Evolutionary conservation across 2,329 filamentous ascomycete species (phyloP), one percentile per base, ranked within the genome.

Genomic region (Ascochyta lentis): DNA sequence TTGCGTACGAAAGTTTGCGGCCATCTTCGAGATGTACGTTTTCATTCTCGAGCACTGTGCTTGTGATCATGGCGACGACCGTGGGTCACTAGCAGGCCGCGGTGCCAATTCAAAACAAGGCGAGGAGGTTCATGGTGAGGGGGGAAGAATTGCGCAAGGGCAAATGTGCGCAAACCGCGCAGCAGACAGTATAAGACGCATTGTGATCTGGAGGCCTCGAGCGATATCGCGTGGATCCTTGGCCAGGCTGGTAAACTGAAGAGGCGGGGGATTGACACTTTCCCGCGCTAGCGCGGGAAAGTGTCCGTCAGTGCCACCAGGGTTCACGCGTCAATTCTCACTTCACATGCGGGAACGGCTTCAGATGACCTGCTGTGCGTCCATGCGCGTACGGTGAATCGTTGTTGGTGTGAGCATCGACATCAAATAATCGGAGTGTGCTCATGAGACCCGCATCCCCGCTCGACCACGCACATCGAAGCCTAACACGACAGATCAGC

Each of bases 1-100:
- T 64, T n/a, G 78, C 76, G 59, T 75, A 81, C n/a, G 76, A 76
- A 3, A 81, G 65, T 10, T 59, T 72, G 33, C 79, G 77, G 37
- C 74, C 76, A 55, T 78, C 71, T 34, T 66, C 49, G 27, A 74
- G 67, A 35, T 53, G 65, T 22, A 73, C 45, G 29, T 56, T 58
- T 44, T 69, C 67, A 43, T 65, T 67, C 41, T 70, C 69, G 23
- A 59, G 59, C 58, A 65, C 64, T 34, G 52, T 60, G 23, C 49
- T 56, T 42, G 56, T 52, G 34, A 49, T 49, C 48, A 49, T 51
- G 24, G 49, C 37, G 29, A 23, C 29, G 37, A 47, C 47, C 26
- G 26, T 33, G 24, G 24, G 38, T 51, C 43, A 38, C 40, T 47
- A 16, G 26, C 15, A 31, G 26, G 53, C 53, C 43, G 43, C 31